Percentiles rank a stretch among this genome's conserved stretches.
These are phyloP conservation scores for Fraxinus xanthoxyloides DNA, from an alignment of 305 asterid species.

Conservation along the genomic window DNA sequence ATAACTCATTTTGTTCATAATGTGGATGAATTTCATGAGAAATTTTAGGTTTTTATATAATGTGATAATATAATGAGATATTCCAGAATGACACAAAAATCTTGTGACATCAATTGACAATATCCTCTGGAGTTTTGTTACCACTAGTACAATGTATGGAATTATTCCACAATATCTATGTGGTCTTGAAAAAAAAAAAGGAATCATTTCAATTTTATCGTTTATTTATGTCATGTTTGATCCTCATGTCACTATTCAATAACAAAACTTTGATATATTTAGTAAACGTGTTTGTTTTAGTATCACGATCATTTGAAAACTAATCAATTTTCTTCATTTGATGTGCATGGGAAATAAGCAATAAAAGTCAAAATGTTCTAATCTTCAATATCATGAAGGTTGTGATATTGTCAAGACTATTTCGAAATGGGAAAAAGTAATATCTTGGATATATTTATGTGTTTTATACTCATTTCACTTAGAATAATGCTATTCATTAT, in stretches of 20 bases:
- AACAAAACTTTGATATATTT: not conserved
- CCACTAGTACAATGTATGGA: not conserved
- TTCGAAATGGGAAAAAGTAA: not conserved
- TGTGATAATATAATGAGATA: no score
- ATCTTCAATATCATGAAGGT: not conserved
- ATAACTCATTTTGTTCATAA: not conserved
- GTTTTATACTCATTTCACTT: no score
- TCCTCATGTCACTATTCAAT: not conserved
- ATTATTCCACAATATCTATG: not conserved
- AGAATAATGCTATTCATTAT: no score
- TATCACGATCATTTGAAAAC: not conserved
- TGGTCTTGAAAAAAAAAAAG: not conserved
- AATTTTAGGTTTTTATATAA: no score
- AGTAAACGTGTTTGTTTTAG: no score
- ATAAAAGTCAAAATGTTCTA: not conserved
- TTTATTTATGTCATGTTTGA: not conserved
- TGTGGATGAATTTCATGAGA: not conserved
- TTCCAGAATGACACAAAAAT: not conserved
- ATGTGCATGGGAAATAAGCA: not conserved
- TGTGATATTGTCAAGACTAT: not conserved
- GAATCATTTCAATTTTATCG: not conserved
- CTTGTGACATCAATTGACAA: not conserved
- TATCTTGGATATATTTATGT: no score
- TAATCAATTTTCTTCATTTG: not conserved
- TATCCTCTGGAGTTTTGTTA: not conserved